These are phyloP conservation scores for Lactifluus echinatus DNA, from an alignment of 768 basidiomycete genomes.

Conservation along the genomic window DNA sequence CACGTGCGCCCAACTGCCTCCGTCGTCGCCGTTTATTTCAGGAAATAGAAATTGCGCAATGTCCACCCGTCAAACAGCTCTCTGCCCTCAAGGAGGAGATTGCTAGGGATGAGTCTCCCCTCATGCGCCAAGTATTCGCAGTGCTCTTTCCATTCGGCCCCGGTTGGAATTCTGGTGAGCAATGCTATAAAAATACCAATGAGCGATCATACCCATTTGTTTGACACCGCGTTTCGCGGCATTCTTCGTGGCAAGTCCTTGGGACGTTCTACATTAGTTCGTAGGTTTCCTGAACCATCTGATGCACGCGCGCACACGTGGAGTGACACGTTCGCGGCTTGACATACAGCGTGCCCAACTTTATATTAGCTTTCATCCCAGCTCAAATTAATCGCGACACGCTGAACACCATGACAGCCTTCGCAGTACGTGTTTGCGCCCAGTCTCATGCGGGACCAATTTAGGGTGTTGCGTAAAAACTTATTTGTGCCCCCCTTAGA, in stretches of 20 bases:
- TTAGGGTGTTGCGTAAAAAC: neutral
- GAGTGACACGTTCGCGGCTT: slow-evolving; percentile 19
- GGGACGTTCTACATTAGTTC: slow-evolving; percentile 97
- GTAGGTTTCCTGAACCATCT: slow-evolving; percentile 39
- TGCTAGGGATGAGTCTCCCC: slow-evolving; percentile 57
- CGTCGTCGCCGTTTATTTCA: too few species aligned
- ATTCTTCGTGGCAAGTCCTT: slow-evolving; percentile 39
- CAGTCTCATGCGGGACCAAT: neutral
- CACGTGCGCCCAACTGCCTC: slow-evolving; percentile 20
- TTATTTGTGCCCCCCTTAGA: slow-evolving; percentile 34
- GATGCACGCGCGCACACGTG: slow-evolving; percentile 9
- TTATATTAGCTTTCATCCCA: slow-evolving; percentile 91
- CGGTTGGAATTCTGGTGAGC: slow-evolving; percentile 69
- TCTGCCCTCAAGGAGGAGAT: slow-evolving; percentile 51
- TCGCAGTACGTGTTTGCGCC: slow-evolving; percentile 51
- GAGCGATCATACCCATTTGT: too few species aligned
- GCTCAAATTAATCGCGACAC: slow-evolving; percentile 78
- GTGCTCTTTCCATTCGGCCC: slow-evolving; percentile 87
- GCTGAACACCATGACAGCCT: slow-evolving; percentile 90
- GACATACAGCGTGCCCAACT: slow-evolving; percentile 76
- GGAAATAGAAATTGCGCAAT: slow-evolving; percentile 38
- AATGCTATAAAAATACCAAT: neutral
- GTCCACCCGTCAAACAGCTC: slow-evolving; percentile 37
- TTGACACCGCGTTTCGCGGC: neutral
- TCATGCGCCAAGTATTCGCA: slow-evolving; percentile 73